These are phyloP conservation scores for Pouteria glomerata DNA, from an alignment of 148 eudicot genomes.

Conservation along the genomic window DNA sequence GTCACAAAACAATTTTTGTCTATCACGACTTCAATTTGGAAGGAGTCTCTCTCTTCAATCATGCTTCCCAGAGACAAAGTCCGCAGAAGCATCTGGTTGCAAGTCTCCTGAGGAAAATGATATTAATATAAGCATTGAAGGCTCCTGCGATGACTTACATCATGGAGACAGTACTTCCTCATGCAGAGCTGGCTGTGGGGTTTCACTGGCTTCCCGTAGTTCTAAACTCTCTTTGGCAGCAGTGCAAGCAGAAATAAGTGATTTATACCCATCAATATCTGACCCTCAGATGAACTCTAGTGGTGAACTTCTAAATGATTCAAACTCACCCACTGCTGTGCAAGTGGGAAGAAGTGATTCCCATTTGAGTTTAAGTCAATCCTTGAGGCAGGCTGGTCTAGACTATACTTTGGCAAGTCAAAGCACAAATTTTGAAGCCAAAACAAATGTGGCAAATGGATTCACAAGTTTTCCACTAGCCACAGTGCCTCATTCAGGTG, in stretches of 20 bases:
- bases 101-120: constrained; percentile 13
- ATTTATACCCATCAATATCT: neutral
- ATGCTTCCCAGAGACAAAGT: constrained; percentile 11
- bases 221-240: neutral
- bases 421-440: neutral
- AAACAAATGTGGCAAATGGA: neutral
- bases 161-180: neutral
- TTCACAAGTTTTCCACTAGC: constrained; percentile 10
- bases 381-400: neutral
- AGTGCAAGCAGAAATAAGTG: neutral
- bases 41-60: constrained; percentile 13
- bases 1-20: neutral
- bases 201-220: neutral
- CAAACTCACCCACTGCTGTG: neutral
- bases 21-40: neutral
- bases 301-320: neutral
- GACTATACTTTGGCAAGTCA: neutral
- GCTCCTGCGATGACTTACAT: neutral
- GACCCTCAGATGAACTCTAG: neutral
- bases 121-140: neutral
- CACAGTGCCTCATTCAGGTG: constrained; percentile 5
- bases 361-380: neutral
- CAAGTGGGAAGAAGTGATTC: constrained; percentile 4
- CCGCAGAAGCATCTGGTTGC: constrained; percentile 4
- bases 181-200: neutral